Percentiles rank a stretch among this genome's conserved stretches.
Evolutionary conservation across 2,329 filamentous ascomycete species (phyloP).

Genomic region (Remersonia thermophila): DNA sequence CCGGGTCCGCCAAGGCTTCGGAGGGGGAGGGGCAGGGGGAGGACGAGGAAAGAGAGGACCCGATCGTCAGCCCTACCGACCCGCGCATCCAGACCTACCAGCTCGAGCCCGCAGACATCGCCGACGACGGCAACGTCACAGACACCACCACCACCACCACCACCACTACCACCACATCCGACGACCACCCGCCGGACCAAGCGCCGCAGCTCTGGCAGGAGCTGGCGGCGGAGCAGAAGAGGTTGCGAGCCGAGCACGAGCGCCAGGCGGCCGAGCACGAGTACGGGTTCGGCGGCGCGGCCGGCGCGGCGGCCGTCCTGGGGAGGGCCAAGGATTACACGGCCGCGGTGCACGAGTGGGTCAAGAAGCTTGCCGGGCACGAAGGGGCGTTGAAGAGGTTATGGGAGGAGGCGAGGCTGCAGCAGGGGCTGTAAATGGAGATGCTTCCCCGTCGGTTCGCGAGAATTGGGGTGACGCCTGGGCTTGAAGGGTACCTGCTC

Average conservation of each 20-base stretch:
- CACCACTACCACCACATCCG: too few species aligned
- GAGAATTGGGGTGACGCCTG: too few species aligned
- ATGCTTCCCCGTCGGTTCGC: too few species aligned
- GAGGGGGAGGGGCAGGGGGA: too few species aligned
- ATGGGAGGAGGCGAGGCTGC: conserved; percentile 8
- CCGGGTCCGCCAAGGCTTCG: too few species aligned
- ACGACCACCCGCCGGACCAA: too few species aligned
- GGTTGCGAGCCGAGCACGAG: conserved; percentile 16
- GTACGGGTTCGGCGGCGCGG: too few species aligned
- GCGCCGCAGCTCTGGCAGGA: conserved; percentile 2
- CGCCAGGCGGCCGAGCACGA: too few species aligned
- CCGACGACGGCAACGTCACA: too few species aligned
- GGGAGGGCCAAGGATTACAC: conserved; percentile 56
- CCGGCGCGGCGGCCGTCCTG: neutral
- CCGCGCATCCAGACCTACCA: conserved; percentile 4
- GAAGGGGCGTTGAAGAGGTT: conserved; percentile 43
- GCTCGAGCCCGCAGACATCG: conserved; percentile 6
- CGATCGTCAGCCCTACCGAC: conserved; percentile 1
- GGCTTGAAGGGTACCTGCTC: too few species aligned
- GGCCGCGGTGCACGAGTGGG: conserved; percentile 55
- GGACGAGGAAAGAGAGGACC: neutral
- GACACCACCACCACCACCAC: too few species aligned
- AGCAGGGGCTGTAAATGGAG: neutral
- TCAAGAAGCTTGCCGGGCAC: conserved; percentile 56
- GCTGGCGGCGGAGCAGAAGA: conserved; percentile 5